Evolutionary conservation across 331 rosid species (phyloP).

Genomic region (Pyracantha coccinea): DNA sequence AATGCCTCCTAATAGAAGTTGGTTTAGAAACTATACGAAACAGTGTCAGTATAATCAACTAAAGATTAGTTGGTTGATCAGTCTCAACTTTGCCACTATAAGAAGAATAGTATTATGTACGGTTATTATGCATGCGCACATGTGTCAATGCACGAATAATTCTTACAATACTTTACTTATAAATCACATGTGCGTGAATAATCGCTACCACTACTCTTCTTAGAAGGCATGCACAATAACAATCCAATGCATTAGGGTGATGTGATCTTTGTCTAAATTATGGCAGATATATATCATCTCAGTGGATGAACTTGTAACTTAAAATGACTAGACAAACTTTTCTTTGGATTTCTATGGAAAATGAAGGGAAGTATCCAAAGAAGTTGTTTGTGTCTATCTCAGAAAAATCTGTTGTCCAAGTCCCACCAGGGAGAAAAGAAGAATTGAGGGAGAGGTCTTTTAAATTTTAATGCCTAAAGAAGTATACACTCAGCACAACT

Average conservation of each 20-base stretch:
- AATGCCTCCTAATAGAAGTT: neutral
- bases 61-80: no score
- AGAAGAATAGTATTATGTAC: no score
- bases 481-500: slow-evolving; percentile 22
- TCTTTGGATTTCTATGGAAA: neutral
- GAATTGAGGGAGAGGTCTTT: slow-evolving; percentile 27
- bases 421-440: slow-evolving; percentile 32
- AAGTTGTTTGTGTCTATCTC: neutral
- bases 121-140: no score
- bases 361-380: neutral
- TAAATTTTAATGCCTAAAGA: slow-evolving; percentile 10
- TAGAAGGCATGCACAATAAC: no score
- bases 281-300: neutral
- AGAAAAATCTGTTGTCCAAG: slow-evolving; percentile 19
- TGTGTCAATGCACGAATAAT: no score
- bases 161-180: no score
- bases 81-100: no score
- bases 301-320: neutral
- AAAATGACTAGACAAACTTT: slow-evolving; percentile 1
- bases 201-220: no score
- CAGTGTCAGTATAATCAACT: neutral
- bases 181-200: no score
- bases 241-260: no score
- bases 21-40: neutral
- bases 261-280: neutral